Evolutionary conservation across 108 stramenopile species (phyloP), one percentile per base, ranked within the genome.

Genomic region (Cyclotella cryptica): DNA sequence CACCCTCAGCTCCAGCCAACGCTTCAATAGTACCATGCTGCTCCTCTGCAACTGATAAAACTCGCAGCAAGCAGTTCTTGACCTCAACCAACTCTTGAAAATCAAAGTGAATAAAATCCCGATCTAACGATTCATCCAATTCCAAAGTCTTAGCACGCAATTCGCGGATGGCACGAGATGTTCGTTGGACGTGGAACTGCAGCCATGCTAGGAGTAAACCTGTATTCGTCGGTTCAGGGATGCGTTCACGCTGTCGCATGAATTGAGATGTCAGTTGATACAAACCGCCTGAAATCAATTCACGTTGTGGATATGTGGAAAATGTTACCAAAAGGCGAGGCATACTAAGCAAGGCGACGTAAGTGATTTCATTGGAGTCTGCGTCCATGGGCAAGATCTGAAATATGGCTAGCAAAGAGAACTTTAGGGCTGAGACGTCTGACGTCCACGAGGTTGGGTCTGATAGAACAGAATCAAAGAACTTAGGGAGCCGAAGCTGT

Each of bases 21-120:
- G 64, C 81, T 85, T 95, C 88, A 93, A 96, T 76, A 21, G 66
- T 81, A 8, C 67, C 75, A 26, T 82, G 60, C 51, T 87, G 87
- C 69, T 87, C 87, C 66, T 87, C 87, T 24, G 87, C 87, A 24
- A 85, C 84, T 22, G 84, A 73, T 1, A 87, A 59, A 17, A 83
- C 62, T 21, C 74, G 69, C 19, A 87, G 43, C 27, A 84, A 49
- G 40, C 75, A 78, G 45, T 87, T 81, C 44, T 87, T 87, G 15
- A 81, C 87, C 28, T 74, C 69, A 2, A 85, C 52, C 5, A 85
- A 57, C 10, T 82, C 81, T 13, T 85, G 77, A 24, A 85, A 72
- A 21, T 79, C 65, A 54, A 87, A 84, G 12, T 39, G 57, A 10
- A 52, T 22, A 39, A 68, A 64, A 42, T 84, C 81, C 44, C 65